phyloP scores from a whole-genome alignment of 2,329 filamentous ascomycete genomes.

The Exserohilum rostratum region DNA sequence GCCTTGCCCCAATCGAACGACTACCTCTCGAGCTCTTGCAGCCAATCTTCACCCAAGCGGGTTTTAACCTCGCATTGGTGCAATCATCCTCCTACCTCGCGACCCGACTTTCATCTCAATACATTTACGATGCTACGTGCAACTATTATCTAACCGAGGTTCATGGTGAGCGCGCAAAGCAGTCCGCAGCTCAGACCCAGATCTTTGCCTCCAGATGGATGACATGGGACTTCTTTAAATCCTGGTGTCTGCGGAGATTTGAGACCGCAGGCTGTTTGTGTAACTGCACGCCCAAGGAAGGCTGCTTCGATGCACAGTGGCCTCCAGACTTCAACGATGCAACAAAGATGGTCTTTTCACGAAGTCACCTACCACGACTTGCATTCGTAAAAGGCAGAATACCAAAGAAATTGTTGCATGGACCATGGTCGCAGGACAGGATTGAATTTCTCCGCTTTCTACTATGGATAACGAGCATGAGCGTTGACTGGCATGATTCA shows the following conservation, averaged over 20 bases:
- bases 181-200: constrained; percentile 28
- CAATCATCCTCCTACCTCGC: constrained; percentile 50
- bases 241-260: constrained; percentile 26
- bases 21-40: constrained; percentile 60
- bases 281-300: constrained; percentile 17
- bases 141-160: constrained; percentile 27
- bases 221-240: constrained; percentile 43
- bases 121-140: constrained; percentile 34
- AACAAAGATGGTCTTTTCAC: constrained; percentile 36
- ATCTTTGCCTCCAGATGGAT: constrained; percentile 42
- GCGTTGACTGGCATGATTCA: constrained; percentile 36
- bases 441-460: constrained; percentile 41
- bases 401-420: constrained; percentile 36
- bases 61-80: constrained; percentile 51
- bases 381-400: constrained; percentile 38
- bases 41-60: constrained; percentile 57
- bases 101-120: constrained; percentile 32
- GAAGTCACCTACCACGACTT: constrained; percentile 35
- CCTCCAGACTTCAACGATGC: constrained; percentile 38
- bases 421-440: constrained; percentile 37
- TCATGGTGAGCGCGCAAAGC: constrained; percentile 16
- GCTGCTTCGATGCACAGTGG: constrained; percentile 41
- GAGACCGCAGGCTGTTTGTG: constrained; percentile 36
- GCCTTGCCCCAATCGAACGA: constrained; percentile 47
- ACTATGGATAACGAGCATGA: constrained; percentile 40